phyloP scores from a whole-genome alignment of 2,329 filamentous ascomycete genomes.

The Diaporthe helianthi region DNA sequence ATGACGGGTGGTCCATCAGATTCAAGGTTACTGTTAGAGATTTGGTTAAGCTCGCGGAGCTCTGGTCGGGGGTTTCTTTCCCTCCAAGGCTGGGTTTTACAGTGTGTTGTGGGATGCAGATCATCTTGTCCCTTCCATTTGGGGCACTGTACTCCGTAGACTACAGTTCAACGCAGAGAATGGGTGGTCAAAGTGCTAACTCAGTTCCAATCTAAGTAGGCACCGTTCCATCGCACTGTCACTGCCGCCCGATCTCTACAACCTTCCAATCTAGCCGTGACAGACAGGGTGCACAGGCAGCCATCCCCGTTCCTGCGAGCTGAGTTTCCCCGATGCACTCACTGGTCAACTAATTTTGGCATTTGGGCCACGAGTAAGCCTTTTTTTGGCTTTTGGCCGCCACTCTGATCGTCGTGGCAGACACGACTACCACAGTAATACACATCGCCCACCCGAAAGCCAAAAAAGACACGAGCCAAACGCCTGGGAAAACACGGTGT shows the following conservation, averaged over 20 bases:
- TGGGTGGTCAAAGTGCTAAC: background rate
- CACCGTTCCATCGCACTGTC: background rate
- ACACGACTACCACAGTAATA: slow-evolving; percentile 14
- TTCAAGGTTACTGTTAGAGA: slow-evolving; percentile 26
- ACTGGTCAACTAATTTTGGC: slow-evolving; percentile 18
- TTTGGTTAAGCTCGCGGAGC: slow-evolving; percentile 29
- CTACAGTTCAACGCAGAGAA: too few relatives aligned
- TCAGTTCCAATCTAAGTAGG: accelerated
- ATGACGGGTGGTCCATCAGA: slow-evolving; percentile 14
- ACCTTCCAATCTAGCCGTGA: slow-evolving; percentile 9
- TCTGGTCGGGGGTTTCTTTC: background rate
- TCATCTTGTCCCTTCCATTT: background rate
- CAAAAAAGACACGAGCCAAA: background rate
- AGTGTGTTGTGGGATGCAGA: background rate
- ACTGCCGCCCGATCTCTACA: background rate
- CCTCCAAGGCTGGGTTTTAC: background rate
- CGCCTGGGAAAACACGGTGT: background rate
- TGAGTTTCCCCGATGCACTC: slow-evolving; percentile 10
- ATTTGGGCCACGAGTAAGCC: background rate
- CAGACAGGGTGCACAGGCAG: slow-evolving; percentile 19
- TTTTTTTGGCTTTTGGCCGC: background rate
- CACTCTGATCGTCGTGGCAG: background rate
- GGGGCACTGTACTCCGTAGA: background rate
- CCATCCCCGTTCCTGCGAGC: background rate
- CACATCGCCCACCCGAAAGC: background rate